Conservation (phyloP, 306 rosid genomes). For the Carpinus viminea region DNA sequence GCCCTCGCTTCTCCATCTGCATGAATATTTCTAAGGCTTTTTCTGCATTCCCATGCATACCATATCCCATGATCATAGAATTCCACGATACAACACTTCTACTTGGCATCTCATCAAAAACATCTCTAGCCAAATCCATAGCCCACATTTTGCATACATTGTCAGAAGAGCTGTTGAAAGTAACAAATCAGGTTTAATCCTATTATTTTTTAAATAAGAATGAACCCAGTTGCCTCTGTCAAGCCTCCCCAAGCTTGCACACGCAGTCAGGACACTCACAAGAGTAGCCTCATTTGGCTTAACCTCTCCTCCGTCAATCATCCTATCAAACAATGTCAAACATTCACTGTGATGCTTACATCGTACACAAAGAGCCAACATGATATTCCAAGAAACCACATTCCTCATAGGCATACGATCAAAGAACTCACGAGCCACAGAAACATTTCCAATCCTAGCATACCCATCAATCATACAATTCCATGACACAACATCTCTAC, state of each 20-base stretch:
- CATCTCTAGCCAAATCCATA: constrained; percentile 56
- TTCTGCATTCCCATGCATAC: constrained; percentile 55
- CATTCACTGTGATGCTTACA: constrained; percentile 48
- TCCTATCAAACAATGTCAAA: constrained; percentile 45
- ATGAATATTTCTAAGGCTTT: constrained; percentile 49
- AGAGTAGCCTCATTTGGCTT: constrained; percentile 67
- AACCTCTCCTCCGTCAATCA: constrained; percentile 46
- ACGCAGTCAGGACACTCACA: constrained; percentile 60
- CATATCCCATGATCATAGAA: constrained; percentile 69
- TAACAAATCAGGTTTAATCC: constrained; percentile 48
- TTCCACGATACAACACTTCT: constrained; percentile 66
- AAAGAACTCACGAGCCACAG: constrained; percentile 43
- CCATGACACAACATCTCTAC: constrained; percentile 56
- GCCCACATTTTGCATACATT: constrained; percentile 65
- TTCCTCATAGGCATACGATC: constrained; percentile 39
- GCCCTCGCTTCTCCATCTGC: constrained; percentile 57
- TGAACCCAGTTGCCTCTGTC: constrained; percentile 51
- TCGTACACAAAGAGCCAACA: constrained; percentile 49
- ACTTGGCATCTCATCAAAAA: constrained; percentile 55
- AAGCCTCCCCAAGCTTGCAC: constrained; percentile 58
- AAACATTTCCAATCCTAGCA: constrained; percentile 42
- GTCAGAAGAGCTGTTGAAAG: constrained; percentile 61
- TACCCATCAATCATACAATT: constrained; percentile 70
- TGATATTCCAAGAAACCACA: constrained; percentile 58
- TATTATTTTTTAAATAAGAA: constrained; percentile 40